These are phyloP conservation scores for Epichloe scottii DNA, from an alignment of 2,329 filamentous ascomycete species.

Conservation along the genomic window DNA sequence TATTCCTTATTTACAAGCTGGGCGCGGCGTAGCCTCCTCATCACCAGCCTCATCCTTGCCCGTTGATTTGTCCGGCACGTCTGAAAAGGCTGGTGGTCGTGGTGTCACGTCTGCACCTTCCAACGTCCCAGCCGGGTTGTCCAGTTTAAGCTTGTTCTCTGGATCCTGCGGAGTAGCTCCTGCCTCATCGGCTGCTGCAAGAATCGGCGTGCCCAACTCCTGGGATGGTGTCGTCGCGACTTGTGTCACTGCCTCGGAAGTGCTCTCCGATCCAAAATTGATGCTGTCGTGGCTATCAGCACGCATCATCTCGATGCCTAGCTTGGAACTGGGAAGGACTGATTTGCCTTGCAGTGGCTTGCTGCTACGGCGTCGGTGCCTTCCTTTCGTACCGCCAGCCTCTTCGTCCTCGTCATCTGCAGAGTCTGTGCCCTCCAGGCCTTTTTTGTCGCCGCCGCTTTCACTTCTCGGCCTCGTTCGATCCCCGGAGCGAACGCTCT, in stretches of 20 bases:
- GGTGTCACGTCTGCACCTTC: constrained; percentile 15
- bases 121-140: background rate
- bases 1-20: constrained; percentile 14
- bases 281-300: constrained; percentile 88
- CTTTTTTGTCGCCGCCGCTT: constrained; percentile 58
- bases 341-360: constrained; percentile 31
- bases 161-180: constrained; percentile 9
- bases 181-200: constrained; percentile 10
- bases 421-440: constrained; percentile 65
- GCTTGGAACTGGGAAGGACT: constrained; percentile 65
- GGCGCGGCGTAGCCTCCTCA: constrained; percentile 30
- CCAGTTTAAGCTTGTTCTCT: background rate
- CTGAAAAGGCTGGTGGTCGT: constrained; percentile 19
- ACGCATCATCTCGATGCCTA: constrained; percentile 95
- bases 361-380: constrained; percentile 35
- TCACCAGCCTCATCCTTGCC: constrained; percentile 5
- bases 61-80: background rate
- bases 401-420: constrained; percentile 95
- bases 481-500: constrained; percentile 53
- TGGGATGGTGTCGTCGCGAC: constrained; percentile 35
- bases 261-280: constrained; percentile 36
- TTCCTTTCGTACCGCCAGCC: constrained; percentile 41
- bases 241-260: constrained; percentile 38
- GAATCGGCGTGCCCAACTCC: constrained; percentile 22
- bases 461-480: constrained; percentile 64